Evolutionary conservation across 1,284 basidiomycete species (phyloP), one percentile per base, ranked within the genome.

Genomic region (Papiliotrema flavescens): DNA sequence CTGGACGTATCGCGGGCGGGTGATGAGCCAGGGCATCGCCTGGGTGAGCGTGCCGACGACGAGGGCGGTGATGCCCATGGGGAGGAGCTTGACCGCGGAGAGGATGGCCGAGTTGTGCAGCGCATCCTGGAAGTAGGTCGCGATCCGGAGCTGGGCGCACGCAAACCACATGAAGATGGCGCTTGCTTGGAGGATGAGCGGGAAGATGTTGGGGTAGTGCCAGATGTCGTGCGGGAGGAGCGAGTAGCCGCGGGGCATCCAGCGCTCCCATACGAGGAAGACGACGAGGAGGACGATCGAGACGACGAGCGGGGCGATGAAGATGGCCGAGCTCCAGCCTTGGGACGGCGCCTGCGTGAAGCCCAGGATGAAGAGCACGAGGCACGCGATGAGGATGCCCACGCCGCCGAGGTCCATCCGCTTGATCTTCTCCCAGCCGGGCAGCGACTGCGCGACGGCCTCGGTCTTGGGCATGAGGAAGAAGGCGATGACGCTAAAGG

Each of bases 241-340:
- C 1, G 66, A 59, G 56, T 72, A 74, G 2, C 70, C 73, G 23
- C 53, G 50, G 13, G 70, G 69, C 47, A 71, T 55, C 34, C 56
- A 55, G 17, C 54, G 35, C 54, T 75, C 73, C 62, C 62, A 72
- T 22, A 64, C 63, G 51, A 87, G 49, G 75, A 91, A 91, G 1
- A 77, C 64, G 3, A 67, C 75, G 7, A 88, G 59, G 28, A 88
- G 70, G n/a, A 85, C 4, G 20, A 88, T 71, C n/a, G 87, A 85
- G 39, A 86, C 57, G 56, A 76, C 55, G 54, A 76, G 53, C 0
- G 73, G 73, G 0, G 71, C 74, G 49, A 74, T 70, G 56, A 76
- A 76, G 59, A 66, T 67, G 26, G 73, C 62, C 2, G 61, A 66
- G 22, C 57, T 54, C 71, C 73, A 76, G 7, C 74, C 74, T 24